Evolutionary conservation across 805 yeast genomes (phyloP).

Genomic region (Zygoascus flipseniorum): DNA sequence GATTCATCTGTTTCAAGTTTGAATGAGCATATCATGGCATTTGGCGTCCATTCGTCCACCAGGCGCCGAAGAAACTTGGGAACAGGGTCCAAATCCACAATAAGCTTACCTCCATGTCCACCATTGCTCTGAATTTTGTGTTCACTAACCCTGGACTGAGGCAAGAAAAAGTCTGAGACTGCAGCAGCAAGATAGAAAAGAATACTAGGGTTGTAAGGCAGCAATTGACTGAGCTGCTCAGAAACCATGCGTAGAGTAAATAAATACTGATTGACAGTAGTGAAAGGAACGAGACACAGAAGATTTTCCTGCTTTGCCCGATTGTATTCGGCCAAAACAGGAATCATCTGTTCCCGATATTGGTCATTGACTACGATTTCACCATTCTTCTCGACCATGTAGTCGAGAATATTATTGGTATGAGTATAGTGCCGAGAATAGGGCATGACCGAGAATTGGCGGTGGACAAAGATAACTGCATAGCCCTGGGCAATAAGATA

Average conservation of each 20-base stretch:
- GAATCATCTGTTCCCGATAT: conserved; percentile 53
- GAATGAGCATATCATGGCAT: conserved; percentile 89
- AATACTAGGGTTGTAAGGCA: conserved; percentile 29
- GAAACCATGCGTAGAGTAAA: conserved; percentile 72
- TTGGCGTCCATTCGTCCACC: conserved; percentile 91
- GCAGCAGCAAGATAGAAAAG: conserved; percentile 93
- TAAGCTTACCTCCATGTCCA: conserved; percentile 55
- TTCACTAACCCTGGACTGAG: conserved; percentile 74
- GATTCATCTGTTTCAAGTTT: conserved; percentile 81
- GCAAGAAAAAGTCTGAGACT: conserved; percentile 92
- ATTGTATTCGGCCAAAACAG: conserved; percentile 44
- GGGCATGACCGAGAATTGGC: conserved; percentile 88
- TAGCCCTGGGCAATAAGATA: conserved; percentile 77
- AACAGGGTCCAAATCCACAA: conserved; percentile 86
- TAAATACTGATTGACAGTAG: conserved; percentile 89
- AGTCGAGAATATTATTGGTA: conserved; percentile 77
- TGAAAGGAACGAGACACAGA: conserved; percentile 73
- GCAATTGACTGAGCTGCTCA: conserved; percentile 39
- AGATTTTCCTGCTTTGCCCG: conserved; percentile 42
- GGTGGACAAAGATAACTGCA: conserved; percentile 84
- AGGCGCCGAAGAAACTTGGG: conserved; percentile 85
- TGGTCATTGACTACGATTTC: conserved; percentile 52
- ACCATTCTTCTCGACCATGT: conserved; percentile 41
- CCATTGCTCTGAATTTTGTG: conserved; percentile 86
- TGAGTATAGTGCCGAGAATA: conserved; percentile 83